A percentile compares a stretch with the other conserved stretches of the same genome.
phyloP scores from a whole-genome alignment of 2,329 filamentous ascomycete species.

The Aspergillus versicolor region DNA sequence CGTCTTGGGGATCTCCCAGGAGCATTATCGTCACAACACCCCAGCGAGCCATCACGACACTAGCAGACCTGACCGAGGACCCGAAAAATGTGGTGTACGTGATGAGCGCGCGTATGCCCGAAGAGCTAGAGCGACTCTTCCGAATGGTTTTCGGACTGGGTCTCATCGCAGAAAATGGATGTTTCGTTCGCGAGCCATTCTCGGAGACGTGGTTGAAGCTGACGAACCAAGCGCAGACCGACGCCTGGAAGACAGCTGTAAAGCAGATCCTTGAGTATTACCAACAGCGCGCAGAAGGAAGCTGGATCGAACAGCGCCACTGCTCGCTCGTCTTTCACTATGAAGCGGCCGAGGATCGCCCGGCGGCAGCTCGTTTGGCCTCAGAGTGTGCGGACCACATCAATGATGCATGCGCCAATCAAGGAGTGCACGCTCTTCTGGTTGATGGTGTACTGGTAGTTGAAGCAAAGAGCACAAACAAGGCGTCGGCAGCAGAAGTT shows the following conservation, averaged over 20 bases:
- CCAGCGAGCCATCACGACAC: constrained; percentile 76
- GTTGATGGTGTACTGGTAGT: constrained; percentile 78
- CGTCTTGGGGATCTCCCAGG: constrained; percentile 79
- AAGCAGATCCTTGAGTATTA: constrained; percentile 84
- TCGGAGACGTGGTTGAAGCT: constrained; percentile 73
- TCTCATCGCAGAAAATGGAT: constrained; percentile 91
- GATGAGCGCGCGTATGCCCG: constrained; percentile 85
- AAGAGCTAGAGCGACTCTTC: constrained; percentile 86
- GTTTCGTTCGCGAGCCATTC: constrained; percentile 75
- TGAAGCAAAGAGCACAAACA: constrained; percentile 83
- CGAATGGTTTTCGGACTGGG: constrained; percentile 78
- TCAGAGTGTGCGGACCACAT: constrained; percentile 91
- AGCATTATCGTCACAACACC: constrained; percentile 85
- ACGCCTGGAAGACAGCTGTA: constrained; percentile 80
- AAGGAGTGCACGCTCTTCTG: constrained; percentile 80
- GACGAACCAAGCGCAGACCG: constrained; percentile 68
- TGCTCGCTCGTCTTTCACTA: constrained; percentile 92
- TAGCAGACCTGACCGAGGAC: constrained; percentile 79
- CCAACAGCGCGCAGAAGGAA: constrained; percentile 82
- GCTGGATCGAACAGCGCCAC: constrained; percentile 84
- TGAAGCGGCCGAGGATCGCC: constrained; percentile 74
- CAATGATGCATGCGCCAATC: constrained; percentile 84
- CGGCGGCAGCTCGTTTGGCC: constrained; percentile 73
- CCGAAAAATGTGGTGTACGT: constrained; percentile 84
- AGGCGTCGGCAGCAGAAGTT: constrained; percentile 75